Conservation (phyloP, 2,329 filamentous ascomycete species). For the Neonectria hederae region DNA sequence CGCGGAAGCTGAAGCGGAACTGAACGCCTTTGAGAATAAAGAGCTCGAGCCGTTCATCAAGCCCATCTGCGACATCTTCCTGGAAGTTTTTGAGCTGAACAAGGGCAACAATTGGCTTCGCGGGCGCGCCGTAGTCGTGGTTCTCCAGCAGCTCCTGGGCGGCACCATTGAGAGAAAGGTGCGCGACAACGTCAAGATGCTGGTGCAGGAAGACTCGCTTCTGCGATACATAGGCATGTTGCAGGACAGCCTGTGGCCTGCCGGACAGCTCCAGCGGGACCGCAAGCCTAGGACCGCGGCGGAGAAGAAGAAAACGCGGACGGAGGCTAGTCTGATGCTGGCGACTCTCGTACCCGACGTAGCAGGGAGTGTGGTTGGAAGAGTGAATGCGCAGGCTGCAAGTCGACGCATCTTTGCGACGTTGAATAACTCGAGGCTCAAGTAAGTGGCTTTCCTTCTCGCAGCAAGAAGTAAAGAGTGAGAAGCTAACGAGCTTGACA, state of each 20-base stretch:
- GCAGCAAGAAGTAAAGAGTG: slow-evolving; percentile 6
- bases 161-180: slow-evolving; percentile 97
- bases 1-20: slow-evolving; percentile 89
- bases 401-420: slow-evolving; percentile 89
- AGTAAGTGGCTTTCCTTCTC: slow-evolving; percentile 66
- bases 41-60: slow-evolving; percentile 97
- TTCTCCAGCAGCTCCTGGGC: slow-evolving; percentile 93
- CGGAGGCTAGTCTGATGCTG: slow-evolving; percentile 88
- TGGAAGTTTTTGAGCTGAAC: slow-evolving; percentile 95
- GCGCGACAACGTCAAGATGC: slow-evolving; percentile 78
- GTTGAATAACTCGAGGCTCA: slow-evolving; percentile 89
- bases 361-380: slow-evolving; percentile 90
- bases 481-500: slow-evolving; percentile 44
- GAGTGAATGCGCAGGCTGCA: slow-evolving; percentile 89
- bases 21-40: slow-evolving; percentile 90
- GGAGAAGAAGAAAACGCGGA: slow-evolving; percentile 82
- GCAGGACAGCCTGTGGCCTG: slow-evolving; percentile 85
- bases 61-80: slow-evolving; percentile 96
- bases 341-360: slow-evolving; percentile 91
- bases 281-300: slow-evolving; percentile 67
- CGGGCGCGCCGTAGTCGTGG: slow-evolving; percentile 93
- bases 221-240: slow-evolving; percentile 78
- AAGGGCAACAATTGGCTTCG: slow-evolving; percentile 97
- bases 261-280: slow-evolving; percentile 63
- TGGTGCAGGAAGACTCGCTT: slow-evolving; percentile 81